Base-by-base conservation (phyloP, 805 yeast species). In the Spathaspora arborariae region DNA sequence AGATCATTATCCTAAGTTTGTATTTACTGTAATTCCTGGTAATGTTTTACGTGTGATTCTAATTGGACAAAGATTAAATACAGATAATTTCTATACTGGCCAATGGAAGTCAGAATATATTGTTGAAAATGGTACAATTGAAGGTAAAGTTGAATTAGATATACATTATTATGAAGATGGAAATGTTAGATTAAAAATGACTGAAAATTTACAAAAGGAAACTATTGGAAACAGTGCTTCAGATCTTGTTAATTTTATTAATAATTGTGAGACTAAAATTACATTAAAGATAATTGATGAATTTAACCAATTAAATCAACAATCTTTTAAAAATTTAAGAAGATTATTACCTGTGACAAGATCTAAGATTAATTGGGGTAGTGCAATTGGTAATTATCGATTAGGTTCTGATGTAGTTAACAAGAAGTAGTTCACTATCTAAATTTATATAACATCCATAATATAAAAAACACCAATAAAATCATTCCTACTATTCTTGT, bases 161-260 rank as follows among this genome's bases (percentile, higher is more conserved):
- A 85, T 91, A 36, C 99, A 92, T 65, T 94, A 91, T 64, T 94
- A 79, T 62, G 99, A 92, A 67, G 98, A 92, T 56, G 99, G 99
- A 24, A 92, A 92, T 59, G 98, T 92, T 16, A 77, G 92, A 44
- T 78, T 94, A 57, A 81, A 79, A 50, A 69, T 62, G 37, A 63
- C 64, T 8, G 73, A 72, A 21, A 55, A 57, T 3, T 54, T 77
- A 1, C 56, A 55, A 5, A 45, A 55, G 1, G 46, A 47, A 2
- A 5, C 15, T n/a, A 15, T 44, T n/a, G n/a, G 10, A 3, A 62
- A 60, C 3, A 50, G 48, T 37, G 65, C 68, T 2, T 54, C 59
- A 5, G 53, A 52, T 4, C 63, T 72, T 42, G 65, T 81, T 33
- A 66, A 75, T 47, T 61, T 70, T 34, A 85, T 89, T 52, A 68